Evolutionary conservation across 2,329 filamentous ascomycete species (phyloP).

Genomic region (Acrodontium crateriforme): DNA sequence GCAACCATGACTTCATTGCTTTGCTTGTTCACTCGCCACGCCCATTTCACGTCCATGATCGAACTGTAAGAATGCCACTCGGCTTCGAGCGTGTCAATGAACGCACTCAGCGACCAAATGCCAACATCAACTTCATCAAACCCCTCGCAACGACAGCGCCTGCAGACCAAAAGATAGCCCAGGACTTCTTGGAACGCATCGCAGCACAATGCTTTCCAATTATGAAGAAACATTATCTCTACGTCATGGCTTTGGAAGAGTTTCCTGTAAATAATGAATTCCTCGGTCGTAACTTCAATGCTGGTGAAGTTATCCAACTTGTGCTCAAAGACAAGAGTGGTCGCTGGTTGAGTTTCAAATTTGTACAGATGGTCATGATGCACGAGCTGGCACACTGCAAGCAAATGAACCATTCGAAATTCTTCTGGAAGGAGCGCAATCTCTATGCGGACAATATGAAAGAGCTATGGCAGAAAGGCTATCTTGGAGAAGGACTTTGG

Average conservation of each 20-base stretch:
- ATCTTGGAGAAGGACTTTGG: conserved; percentile 76
- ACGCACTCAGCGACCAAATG: conserved; percentile 59
- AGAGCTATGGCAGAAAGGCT: conserved; percentile 52
- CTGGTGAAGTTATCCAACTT: conserved; percentile 73
- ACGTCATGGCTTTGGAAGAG: conserved; percentile 53
- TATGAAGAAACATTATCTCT: conserved; percentile 33
- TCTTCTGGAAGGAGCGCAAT: conserved; percentile 71
- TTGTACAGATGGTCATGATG: conserved; percentile 93
- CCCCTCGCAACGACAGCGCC: conserved; percentile 34
- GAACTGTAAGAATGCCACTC: too few species aligned
- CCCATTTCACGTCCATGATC: too few species aligned
- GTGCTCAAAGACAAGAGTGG: conserved; percentile 56
- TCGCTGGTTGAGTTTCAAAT: conserved; percentile 64
- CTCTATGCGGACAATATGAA: conserved; percentile 58
- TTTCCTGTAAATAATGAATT: conserved; percentile 72
- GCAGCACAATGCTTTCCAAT: conserved; percentile 65
- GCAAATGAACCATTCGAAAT: conserved; percentile 77
- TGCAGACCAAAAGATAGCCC: conserved; percentile 45
- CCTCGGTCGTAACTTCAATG: conserved; percentile 80
- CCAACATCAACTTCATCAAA: conserved; percentile 74
- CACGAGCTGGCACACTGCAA: conserved; percentile 80
- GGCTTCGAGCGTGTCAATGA: conserved; percentile 70
- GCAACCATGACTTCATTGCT: too few species aligned
- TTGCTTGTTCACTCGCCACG: too few species aligned
- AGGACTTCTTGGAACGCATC: conserved; percentile 61